phyloP scores from a whole-genome alignment of 805 yeast genomes.

The Pichia thaimueangensis region DNA sequence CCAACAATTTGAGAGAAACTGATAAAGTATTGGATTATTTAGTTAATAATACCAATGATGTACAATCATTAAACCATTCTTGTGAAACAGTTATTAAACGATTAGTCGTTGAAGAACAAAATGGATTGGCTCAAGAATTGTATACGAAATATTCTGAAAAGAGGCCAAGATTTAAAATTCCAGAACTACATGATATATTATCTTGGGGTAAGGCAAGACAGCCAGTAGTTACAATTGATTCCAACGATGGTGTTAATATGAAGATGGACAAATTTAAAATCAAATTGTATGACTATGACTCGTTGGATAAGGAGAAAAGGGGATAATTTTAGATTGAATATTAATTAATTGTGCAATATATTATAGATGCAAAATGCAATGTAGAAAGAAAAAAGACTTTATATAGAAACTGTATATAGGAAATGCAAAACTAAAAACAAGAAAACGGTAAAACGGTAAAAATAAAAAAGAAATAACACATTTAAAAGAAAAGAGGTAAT shows the following conservation, averaged over 20 bases:
- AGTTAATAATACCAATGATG: not conserved
- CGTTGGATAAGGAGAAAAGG: slow-evolving; percentile 7
- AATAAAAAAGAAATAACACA: not conserved
- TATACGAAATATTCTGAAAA: slow-evolving; percentile 9
- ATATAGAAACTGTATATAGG: too few species aligned
- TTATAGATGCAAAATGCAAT: too few species aligned
- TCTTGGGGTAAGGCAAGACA: slow-evolving; percentile 5
- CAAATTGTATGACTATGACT: slow-evolving; percentile 17
- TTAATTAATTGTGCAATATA: too few species aligned
- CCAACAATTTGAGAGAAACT: slow-evolving; percentile 9
- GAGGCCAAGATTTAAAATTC: slow-evolving; percentile 7
- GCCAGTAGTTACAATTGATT: slow-evolving; percentile 4
- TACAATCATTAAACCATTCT: slow-evolving; percentile 2
- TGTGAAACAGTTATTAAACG: slow-evolving; percentile 8
- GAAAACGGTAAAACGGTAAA: too few species aligned
- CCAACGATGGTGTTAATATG: slow-evolving; percentile 12
- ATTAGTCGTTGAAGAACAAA: slow-evolving; percentile 6
- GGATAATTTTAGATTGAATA: too few species aligned
- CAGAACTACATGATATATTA: not conserved
- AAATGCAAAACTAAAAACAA: too few species aligned
- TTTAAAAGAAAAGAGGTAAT: too few species aligned
- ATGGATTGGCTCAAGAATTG: slow-evolving; percentile 14
- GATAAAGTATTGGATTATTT: slow-evolving; percentile 10
- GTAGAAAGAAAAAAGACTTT: too few species aligned
- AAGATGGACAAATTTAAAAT: slow-evolving; percentile 16